Percentiles rank a stretch among this genome's conserved stretches.
Conservation (phyloP, 1,284 basidiomycete genomes). For the Cryptococcus sp. region DNA sequence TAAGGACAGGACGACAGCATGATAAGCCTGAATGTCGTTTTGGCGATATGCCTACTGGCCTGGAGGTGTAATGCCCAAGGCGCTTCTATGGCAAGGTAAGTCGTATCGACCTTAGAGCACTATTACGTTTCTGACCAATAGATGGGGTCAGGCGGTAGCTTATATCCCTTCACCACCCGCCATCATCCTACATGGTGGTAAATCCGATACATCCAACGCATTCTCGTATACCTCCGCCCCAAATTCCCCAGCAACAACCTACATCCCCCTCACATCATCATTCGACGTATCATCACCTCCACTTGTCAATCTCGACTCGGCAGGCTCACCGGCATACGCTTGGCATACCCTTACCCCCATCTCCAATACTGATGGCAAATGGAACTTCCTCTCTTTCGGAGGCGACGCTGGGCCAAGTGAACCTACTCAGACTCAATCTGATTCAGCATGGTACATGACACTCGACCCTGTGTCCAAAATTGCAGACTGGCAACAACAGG, state of each 20-base stretch:
- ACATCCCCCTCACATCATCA: slow-evolving; percentile 59
- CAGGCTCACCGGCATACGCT: slow-evolving; percentile 59
- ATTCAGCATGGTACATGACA: slow-evolving; percentile 60
- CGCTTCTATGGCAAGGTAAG: too few relatives aligned
- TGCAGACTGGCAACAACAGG: slow-evolving; percentile 44
- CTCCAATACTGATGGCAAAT: slow-evolving; percentile 48
- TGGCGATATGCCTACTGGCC: too few relatives aligned
- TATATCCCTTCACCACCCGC: slow-evolving; percentile 55
- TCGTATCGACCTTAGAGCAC: too few relatives aligned
- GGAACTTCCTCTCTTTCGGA: slow-evolving; percentile 61
- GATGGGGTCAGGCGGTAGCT: slow-evolving; percentile 74
- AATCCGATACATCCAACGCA: slow-evolving; percentile 63
- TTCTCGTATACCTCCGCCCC: slow-evolving; percentile 71
- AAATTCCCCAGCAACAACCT: slow-evolving; percentile 63
- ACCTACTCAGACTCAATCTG: slow-evolving; percentile 54
- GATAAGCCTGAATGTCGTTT: too few relatives aligned
- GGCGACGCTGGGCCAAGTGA: slow-evolving; percentile 63
- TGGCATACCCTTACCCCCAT: slow-evolving; percentile 74
- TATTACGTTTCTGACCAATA: too few relatives aligned
- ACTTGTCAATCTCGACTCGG: slow-evolving; percentile 55
- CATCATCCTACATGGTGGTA: slow-evolving; percentile 71
- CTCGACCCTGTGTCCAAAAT: slow-evolving; percentile 19
- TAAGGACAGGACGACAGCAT: too few relatives aligned
- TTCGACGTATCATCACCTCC: slow-evolving; percentile 62
- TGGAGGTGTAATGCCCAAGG: too few relatives aligned